Percentiles rank a stretch among this genome's conserved stretches.
These are phyloP conservation scores for Asterophora parasitica DNA, from an alignment of 768 basidiomycete species.

Conservation along the genomic window DNA sequence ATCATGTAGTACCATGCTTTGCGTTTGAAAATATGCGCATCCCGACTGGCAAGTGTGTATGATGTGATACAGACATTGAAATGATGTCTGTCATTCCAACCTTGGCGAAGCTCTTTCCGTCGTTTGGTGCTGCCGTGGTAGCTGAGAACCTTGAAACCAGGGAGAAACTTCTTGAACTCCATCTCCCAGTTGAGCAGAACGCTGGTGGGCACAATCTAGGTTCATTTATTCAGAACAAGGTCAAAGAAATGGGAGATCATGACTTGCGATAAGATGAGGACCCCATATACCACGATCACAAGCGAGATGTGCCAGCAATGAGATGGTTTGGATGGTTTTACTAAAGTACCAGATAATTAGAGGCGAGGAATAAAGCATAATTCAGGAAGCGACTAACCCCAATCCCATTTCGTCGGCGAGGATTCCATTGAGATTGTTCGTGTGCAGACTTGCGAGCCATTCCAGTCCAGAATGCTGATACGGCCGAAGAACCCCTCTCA, in stretches of 20 bases:
- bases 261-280: slow-evolving; percentile 76
- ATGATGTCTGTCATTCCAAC: slow-evolving; percentile 84
- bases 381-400: slow-evolving; percentile 50
- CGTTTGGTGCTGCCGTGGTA: slow-evolving; percentile 91
- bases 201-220: slow-evolving; percentile 81
- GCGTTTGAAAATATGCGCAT: slow-evolving; percentile 87
- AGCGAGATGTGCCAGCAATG: slow-evolving; percentile 88
- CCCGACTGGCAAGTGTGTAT: slow-evolving; percentile 87
- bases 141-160: slow-evolving; percentile 79
- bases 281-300: slow-evolving; percentile 90
- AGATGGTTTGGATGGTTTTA: slow-evolving; percentile 95
- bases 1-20: slow-evolving; percentile 97
- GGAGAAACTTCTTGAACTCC: slow-evolving; percentile 95
- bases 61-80: slow-evolving; percentile 96
- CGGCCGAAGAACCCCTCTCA: slow-evolving; percentile 84
- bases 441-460: slow-evolving; percentile 88
- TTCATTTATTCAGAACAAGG: slow-evolving; percentile 16
- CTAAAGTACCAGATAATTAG: slow-evolving; percentile 33
- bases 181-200: slow-evolving; percentile 95
- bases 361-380: neutral
- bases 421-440: slow-evolving; percentile 77
- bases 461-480: slow-evolving; percentile 93
- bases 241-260: neutral
- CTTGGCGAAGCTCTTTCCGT: slow-evolving; percentile 83
- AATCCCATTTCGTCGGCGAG: slow-evolving; percentile 94